These are phyloP conservation scores for Petunia axillaris DNA, from an alignment of 257 asterid species.

Conservation along the genomic window DNA sequence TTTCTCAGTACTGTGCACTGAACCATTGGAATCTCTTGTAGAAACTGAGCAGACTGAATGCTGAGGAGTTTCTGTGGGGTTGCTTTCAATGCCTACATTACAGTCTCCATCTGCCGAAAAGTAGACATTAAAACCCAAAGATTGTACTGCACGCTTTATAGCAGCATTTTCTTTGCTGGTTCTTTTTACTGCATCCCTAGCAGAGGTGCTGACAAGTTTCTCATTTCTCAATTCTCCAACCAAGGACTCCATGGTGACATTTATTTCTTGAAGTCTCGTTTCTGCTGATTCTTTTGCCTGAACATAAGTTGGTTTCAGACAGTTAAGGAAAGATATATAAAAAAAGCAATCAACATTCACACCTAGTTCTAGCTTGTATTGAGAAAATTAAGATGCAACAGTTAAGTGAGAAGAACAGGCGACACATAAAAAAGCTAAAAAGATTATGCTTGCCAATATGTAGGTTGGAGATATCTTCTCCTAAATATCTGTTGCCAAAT, in stretches of 20 bases:
- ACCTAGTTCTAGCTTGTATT: slow-evolving; percentile 9
- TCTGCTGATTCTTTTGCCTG: slow-evolving; percentile 90
- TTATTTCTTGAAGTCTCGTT: slow-evolving; percentile 55
- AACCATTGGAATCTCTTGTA: slow-evolving; percentile 44
- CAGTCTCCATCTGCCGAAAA: slow-evolving; percentile 82
- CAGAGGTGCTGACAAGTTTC: slow-evolving; percentile 66
- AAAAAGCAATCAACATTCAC: neutral
- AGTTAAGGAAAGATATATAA: neutral
- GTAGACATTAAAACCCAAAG: slow-evolving; percentile 80
- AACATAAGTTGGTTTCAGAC: slow-evolving; percentile 15
- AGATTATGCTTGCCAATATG: neutral
- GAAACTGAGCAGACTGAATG: slow-evolving; percentile 48
- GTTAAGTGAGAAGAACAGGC: neutral
- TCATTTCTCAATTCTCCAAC: slow-evolving; percentile 68
- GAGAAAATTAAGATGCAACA: slow-evolving; percentile 18
- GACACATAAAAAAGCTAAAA: slow-evolving; percentile 12
- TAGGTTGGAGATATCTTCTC: neutral
- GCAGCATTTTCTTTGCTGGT: slow-evolving; percentile 72
- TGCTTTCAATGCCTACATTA: slow-evolving; percentile 68
- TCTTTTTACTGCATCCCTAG: slow-evolving; percentile 66
- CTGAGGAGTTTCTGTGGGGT: slow-evolving; percentile 63
- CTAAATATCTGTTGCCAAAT: neutral
- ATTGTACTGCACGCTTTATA: slow-evolving; percentile 81
- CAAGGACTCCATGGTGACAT: slow-evolving; percentile 56
- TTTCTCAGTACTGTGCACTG: slow-evolving; percentile 45